Base-by-base conservation (phyloP, 441 rosid species). In the Bocquillonia castaneifolia region DNA sequence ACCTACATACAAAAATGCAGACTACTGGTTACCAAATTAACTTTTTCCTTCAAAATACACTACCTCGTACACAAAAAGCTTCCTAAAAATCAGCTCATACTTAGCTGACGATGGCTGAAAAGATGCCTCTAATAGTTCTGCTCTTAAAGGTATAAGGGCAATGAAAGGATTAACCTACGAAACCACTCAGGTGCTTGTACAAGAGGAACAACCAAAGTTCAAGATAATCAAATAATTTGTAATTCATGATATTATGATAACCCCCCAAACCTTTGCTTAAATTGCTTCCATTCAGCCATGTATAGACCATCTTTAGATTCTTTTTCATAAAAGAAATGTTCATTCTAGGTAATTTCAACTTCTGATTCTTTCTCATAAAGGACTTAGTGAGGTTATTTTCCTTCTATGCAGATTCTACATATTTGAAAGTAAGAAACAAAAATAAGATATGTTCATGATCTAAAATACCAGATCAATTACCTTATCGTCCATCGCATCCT, bases 401-500 rank as follows among this genome's bases (percentile, higher is more conserved):
- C 34, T 22, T 51, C 28, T 23, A 10, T 39, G 26, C 45, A 23
- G 36, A 44, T 28, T 45, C 50, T 44, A 45, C 6, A 2, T 62
- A 28, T 17, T 29, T 50, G 18, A 36, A 20, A 15, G 50, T 51
- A 7, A 68, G 3, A 56, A 20, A 28, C n/a, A 55, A 59, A 63
- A 57, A 10, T 34, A 58, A 58, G 42, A 42, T 40, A 17, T 10
- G 14, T 17, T 40, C 23, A 64, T 50, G 31, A 29, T 34, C 26
- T 23, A 50, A 0, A 29, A 20, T 59, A 37, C 42, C 23, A 68
- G 67, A 71, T 34, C 47, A 47, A 58, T 72, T 81, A 91, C 99
- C 98, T 90, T 94, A 82, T 94, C 99, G 88, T 94, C 98, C 91
- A 94, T 80, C 0, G 98, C 87, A 83, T 94, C 99, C 82, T 94